Base-by-base conservation (phyloP, 495 filamentous ascomycete genomes). In the Xylaria longipes region DNA sequence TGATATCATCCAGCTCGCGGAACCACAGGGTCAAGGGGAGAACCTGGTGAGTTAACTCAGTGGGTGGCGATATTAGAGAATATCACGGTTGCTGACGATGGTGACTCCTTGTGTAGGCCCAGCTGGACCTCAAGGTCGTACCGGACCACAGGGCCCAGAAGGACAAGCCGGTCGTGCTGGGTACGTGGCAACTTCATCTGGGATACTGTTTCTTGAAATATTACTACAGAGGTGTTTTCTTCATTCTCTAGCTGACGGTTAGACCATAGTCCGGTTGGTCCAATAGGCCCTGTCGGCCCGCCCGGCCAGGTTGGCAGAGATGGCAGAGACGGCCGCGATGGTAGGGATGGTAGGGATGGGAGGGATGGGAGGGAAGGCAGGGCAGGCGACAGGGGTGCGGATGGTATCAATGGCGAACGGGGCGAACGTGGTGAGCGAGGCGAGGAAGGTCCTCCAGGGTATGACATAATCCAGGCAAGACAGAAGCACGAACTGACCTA, bases 291-390 rank as follows among this genome's bases (percentile, higher is more conserved):
- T 27, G 12, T 15, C 35, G 69, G 69, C 15, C 48, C 2, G 8
- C 15, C 14, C 45, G 63, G 61, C 1, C 43, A 17, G 27, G 60
- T 39, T 14, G 69, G 70, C 15, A 20, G 35, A 66, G 46, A 48
- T 14, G 68, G 69, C 9, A 22, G 31, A 46, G 43, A 45, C 31
- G 69, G 69, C 43, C 27, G 46, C 5, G 46, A 54, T n/a, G 71
- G 66, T 6, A 39, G 25, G 56, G 61, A 67, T 14, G 71, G 71
- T n/a, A n/a, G n/a, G n/a, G n/a, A n/a, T n/a, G n/a, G n/a, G n/a
- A n/a, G n/a, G n/a, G n/a, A n/a, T 25, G 72, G 72, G 1, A 22
- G 43, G 0, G 63, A 74, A 3, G 72, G 69, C 3, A 62, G n/a
- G 31, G 43, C n/a, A 71, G 39, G 72, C 57, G 25, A 29, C 5